Base-by-base conservation (phyloP, 345 rosid genomes). In the Dimocarpus longan region DNA sequence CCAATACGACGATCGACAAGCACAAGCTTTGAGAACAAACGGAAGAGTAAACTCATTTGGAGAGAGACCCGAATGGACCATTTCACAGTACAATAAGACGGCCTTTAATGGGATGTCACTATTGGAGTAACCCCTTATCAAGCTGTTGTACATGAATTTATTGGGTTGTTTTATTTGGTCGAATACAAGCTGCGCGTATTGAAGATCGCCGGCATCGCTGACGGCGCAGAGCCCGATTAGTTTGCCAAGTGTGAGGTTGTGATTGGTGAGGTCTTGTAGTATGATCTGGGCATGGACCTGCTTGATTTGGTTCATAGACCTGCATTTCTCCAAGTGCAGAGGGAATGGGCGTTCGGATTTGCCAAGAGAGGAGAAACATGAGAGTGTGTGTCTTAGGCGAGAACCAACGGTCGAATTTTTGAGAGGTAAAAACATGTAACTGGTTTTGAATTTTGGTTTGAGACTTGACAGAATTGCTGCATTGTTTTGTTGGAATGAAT, bases 11-110 rank as follows among this genome's bases (percentile, higher is more conserved):
- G 71, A 76, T 50, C 22, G 39, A 8, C 11, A 19, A 10, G 79
- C 84, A 18, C 83, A 84, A 26, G 86, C 87, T 78, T 85, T 85
- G 8, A 84, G 83, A 3, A 84, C 87, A 72, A 84, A 84, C 18
- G 87, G 87, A 32, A 85, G 75, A 44, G 87, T 82, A 71, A 83
- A 87, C 16, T 82, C 83, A 73, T 84, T 87, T 1, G 88, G 86
- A 4, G 79, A 78, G 70, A 78, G 65, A 22, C 87, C 77, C 22
- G 32, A 74, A 70, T 40, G 73, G 18, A 82, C 62, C 86, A 82
- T 82, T 10, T 70, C 37, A 63, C 74, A 76, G 70, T 78, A 85
- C 48, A 87, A 74, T 4, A 71, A 28, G 15, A 88, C 56, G 4
- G 80, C 85, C 73, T 86, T 79, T 32, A 72, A 10, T 10, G 84